A percentile compares a stretch with the other conserved stretches of the same genome.
phyloP scores from a whole-genome alignment of 257 asterid species.

The Primulina huaijiensis region DNA sequence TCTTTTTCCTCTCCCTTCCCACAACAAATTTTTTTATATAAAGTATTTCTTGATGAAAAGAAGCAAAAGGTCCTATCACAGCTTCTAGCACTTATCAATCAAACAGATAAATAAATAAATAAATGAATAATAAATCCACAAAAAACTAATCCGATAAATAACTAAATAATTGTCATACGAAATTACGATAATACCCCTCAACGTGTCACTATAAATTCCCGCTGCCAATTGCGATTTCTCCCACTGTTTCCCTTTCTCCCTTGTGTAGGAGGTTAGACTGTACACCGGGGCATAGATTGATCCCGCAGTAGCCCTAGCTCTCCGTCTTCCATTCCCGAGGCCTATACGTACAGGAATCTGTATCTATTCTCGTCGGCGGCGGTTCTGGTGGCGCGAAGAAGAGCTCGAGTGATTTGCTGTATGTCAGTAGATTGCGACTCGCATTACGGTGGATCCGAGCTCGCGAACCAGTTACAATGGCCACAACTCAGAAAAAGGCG shows the following conservation, averaged over 20 bases:
- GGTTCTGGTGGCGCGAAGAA: neutral
- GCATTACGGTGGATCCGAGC: constrained; percentile 40
- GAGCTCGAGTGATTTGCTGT: constrained; percentile 31
- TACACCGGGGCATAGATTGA: too few relatives aligned
- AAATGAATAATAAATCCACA: too few relatives aligned
- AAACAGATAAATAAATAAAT: too few relatives aligned
- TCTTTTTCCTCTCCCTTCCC: too few relatives aligned
- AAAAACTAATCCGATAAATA: neutral
- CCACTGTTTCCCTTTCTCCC: neutral
- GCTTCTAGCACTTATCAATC: neutral
- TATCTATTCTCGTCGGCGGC: neutral
- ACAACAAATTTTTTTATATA: too few relatives aligned
- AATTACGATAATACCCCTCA: neutral
- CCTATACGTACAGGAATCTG: neutral
- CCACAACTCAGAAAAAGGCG: constrained; percentile 38
- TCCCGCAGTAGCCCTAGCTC: neutral
- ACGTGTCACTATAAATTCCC: neutral
- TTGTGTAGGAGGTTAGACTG: too few relatives aligned
- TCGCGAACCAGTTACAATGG: constrained; percentile 46
- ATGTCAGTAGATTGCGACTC: constrained; percentile 42
- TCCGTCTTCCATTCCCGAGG: neutral
- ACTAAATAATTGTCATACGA: neutral
- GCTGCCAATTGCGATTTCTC: neutral
- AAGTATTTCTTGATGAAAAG: neutral
- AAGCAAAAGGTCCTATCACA: neutral